Percentiles rank a stretch among this genome's conserved stretches.
phyloP scores from a whole-genome alignment of 2,329 filamentous ascomycete species.

The Calonectria naviculata region DNA sequence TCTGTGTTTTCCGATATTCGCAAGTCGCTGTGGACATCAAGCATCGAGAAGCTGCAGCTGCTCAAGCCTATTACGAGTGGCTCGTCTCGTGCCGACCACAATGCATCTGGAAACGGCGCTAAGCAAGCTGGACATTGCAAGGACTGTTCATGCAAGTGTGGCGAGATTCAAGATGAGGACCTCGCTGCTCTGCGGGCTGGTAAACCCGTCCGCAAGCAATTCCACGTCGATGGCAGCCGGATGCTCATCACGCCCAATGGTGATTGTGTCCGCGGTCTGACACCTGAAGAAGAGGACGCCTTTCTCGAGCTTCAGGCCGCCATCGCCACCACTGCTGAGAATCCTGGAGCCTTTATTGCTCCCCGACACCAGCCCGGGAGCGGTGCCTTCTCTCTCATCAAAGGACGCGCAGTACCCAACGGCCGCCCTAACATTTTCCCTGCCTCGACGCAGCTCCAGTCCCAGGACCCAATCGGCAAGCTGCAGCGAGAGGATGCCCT shows the following conservation, averaged over 20 bases:
- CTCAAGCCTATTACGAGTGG: conserved; percentile 48
- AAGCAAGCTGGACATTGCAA: conserved; percentile 47
- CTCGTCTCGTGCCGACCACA: conserved; percentile 43
- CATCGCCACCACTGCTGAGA: conserved; percentile 61
- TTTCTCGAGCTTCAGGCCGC: conserved; percentile 76
- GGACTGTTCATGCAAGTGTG: conserved; percentile 51
- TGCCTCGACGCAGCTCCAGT: conserved; percentile 55
- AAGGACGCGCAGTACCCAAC: conserved; percentile 73
- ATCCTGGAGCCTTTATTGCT: conserved; percentile 67
- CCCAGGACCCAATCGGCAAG: conserved; percentile 70
- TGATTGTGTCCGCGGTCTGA: conserved; percentile 79
- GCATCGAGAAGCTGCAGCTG: conserved; percentile 49
- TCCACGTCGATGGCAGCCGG: conserved; percentile 69
- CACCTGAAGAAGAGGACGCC: conserved; percentile 73
- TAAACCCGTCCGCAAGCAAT: conserved; percentile 68
- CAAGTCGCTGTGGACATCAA: conserved; percentile 45
- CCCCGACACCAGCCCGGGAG: conserved; percentile 64
- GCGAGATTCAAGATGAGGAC: conserved; percentile 60
- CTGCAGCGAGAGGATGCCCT: conserved; percentile 75
- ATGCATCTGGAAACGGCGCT: conserved; percentile 23
- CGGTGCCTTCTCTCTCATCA: conserved; percentile 71
- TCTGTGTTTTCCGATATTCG: conserved; percentile 51
- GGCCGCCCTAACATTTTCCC: conserved; percentile 73
- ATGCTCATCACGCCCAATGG: conserved; percentile 82
- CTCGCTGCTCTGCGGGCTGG: conserved; percentile 66